Evolutionary conservation across 345 rosid species (phyloP).

Genomic region (Rhizophora apiculata): DNA sequence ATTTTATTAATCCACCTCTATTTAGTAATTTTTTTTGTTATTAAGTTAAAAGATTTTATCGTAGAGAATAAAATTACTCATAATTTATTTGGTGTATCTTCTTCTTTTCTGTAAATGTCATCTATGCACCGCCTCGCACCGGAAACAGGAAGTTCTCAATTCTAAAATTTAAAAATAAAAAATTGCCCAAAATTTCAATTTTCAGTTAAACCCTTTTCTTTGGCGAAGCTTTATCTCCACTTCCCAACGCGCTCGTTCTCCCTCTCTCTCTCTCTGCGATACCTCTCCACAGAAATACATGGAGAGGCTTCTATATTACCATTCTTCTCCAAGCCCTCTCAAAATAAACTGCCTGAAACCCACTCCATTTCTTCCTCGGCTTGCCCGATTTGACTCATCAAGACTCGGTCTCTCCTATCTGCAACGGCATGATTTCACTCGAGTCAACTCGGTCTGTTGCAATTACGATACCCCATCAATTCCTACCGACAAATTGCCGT

Average conservation of each 20-base stretch:
- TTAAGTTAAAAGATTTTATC: too few relatives aligned
- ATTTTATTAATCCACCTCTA: too few relatives aligned
- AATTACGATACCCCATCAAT: conserved; percentile 28
- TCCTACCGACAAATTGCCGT: conserved; percentile 15
- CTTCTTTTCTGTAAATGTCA: too few relatives aligned
- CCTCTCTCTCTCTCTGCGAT: not conserved
- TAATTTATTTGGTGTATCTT: too few relatives aligned
- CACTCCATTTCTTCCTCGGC: conserved; percentile 39
- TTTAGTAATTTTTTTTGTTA: too few relatives aligned
- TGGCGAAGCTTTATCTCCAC: conserved; percentile 33
- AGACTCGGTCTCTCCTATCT: conserved; percentile 30
- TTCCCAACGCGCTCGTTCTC: not conserved
- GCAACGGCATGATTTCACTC: conserved; percentile 34
- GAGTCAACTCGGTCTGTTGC: conserved; percentile 42
- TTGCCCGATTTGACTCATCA: conserved; percentile 36
- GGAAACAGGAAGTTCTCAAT: too few relatives aligned
- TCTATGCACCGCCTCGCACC: too few relatives aligned
- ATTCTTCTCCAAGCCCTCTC: conserved; percentile 48
- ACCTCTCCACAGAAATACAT: conserved; percentile 38
- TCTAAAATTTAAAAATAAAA: too few relatives aligned
- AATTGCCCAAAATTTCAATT: conserved; percentile 11
- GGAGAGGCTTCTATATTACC: conserved; percentile 80
- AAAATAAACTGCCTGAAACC: conserved; percentile 27
- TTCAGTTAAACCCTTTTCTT: conserved; percentile 5
- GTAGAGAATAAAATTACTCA: too few relatives aligned